Percentiles rank a stretch among this genome's conserved stretches.
Evolutionary conservation across 2,329 filamentous ascomycete genomes (phyloP).

Genomic region (Fusarium luffae): DNA sequence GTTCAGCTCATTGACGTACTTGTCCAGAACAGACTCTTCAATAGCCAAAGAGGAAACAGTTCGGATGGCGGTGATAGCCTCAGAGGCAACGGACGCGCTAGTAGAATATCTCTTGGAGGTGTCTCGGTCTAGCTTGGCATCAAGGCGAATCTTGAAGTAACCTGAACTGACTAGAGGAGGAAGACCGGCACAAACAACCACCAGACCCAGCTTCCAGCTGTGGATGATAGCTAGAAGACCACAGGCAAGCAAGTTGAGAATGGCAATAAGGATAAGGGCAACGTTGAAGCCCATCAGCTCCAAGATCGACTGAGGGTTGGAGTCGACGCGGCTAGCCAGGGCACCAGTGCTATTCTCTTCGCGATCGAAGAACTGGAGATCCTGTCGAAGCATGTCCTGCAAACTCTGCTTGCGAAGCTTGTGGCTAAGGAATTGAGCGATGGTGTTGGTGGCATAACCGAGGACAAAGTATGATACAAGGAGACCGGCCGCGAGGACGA

Average conservation of each 20-base stretch:
- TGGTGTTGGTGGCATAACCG: conserved; percentile 51
- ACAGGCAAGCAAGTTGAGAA: conserved; percentile 53
- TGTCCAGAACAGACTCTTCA: conserved; percentile 50
- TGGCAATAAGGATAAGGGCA: conserved; percentile 52
- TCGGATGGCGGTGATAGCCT: conserved; percentile 54
- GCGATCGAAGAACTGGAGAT: conserved; percentile 57
- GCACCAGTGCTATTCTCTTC: conserved; percentile 55
- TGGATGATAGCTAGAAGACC: conserved; percentile 57
- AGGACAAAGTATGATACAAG: conserved; percentile 57
- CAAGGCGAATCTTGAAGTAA: conserved; percentile 54
- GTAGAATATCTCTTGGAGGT: conserved; percentile 50
- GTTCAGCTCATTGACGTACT: conserved; percentile 49
- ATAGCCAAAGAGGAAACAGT: conserved; percentile 57
- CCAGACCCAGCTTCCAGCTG: conserved; percentile 62
- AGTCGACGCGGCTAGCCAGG: conserved; percentile 51
- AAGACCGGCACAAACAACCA: conserved; percentile 58
- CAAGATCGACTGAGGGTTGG: conserved; percentile 53
- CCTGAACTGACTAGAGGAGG: conserved; percentile 53
- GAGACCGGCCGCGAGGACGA: conserved; percentile 59
- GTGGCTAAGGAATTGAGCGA: conserved; percentile 46
- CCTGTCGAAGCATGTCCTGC: conserved; percentile 52
- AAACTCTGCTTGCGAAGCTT: conserved; percentile 45
- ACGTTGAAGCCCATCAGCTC: conserved; percentile 58
- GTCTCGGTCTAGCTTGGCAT: conserved; percentile 53
- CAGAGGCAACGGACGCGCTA: conserved; percentile 58